A percentile compares a stretch with the other conserved stretches of the same genome.
Conservation (phyloP, 1,284 basidiomycete species). For the Ceratobasidium theobromae region DNA sequence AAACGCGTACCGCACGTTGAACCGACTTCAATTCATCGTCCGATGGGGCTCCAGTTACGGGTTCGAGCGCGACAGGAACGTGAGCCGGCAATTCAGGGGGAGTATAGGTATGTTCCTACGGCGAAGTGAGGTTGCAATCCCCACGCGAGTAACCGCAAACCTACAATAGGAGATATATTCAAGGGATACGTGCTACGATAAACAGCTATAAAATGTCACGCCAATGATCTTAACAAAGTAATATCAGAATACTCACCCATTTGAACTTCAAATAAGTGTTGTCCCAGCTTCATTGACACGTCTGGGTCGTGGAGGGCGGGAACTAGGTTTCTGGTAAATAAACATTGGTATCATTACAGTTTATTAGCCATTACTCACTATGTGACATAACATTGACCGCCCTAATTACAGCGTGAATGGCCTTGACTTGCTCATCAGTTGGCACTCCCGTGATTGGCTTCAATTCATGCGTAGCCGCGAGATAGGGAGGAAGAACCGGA, state of each 20-base stretch:
- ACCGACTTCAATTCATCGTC: not conserved
- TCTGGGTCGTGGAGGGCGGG: not conserved
- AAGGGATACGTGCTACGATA: not conserved
- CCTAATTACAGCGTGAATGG: slow-evolving; percentile 5
- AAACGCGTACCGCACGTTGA: not conserved
- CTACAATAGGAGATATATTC: not conserved
- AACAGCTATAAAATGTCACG: not conserved
- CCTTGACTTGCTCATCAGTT: slow-evolving; percentile 10
- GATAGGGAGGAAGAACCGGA: not conserved
- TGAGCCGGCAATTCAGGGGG: slow-evolving; percentile 1
- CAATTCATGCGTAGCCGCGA: not conserved
- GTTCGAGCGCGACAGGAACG: not conserved
- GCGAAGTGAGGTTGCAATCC: not conserved
- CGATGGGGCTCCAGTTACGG: slow-evolving; percentile 9
- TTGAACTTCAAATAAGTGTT: slow-evolving; percentile 7
- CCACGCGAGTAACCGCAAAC: not conserved
- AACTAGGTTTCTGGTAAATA: not conserved
- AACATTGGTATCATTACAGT: not conserved
- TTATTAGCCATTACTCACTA: not conserved
- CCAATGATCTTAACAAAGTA: not conserved
- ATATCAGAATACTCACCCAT: not conserved
- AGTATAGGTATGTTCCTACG: not conserved
- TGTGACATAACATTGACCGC: not conserved
- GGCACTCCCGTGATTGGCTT: not conserved
- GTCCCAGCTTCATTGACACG: not conserved